These are phyloP conservation scores for Plenodomus tracheiphilus DNA, from an alignment of 2,329 filamentous ascomycete species.

Conservation along the genomic window DNA sequence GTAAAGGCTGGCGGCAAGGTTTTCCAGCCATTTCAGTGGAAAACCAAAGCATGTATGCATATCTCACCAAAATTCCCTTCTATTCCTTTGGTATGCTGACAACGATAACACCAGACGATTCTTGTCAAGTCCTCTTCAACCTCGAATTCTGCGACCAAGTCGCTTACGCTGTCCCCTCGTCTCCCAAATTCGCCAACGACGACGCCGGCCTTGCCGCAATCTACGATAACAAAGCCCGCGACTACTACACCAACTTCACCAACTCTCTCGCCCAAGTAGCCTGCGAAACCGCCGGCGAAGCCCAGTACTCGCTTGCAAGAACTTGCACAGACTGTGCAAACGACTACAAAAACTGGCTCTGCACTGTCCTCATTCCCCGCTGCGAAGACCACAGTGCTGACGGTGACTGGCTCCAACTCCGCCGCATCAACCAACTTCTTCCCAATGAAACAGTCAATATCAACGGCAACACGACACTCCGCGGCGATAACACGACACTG, in stretches of 20 bases:
- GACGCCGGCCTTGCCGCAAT: constrained; percentile 64
- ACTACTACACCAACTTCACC: constrained; percentile 75
- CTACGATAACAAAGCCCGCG: constrained; percentile 76
- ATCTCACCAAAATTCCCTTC: neutral
- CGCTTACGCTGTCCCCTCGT: constrained; percentile 88
- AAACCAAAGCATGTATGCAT: constrained; percentile 72
- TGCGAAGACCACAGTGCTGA: constrained; percentile 78
- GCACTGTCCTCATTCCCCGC: constrained; percentile 86
- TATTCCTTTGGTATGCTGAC: constrained; percentile 13
- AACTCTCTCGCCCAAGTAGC: constrained; percentile 82
- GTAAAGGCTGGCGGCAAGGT: constrained; percentile 76
- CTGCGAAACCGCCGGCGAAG: constrained; percentile 74
- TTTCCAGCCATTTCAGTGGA: constrained; percentile 72
- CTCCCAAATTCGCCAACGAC: constrained; percentile 65
- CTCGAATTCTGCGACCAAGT: constrained; percentile 87
- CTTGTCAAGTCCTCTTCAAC: constrained; percentile 84
- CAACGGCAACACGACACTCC: constrained; percentile 11
- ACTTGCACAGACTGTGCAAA: constrained; percentile 73
- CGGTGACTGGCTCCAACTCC: constrained; percentile 58
- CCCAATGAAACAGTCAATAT: constrained; percentile 63
- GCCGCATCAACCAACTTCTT: constrained; percentile 72
- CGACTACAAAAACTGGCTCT: constrained; percentile 95
- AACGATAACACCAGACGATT: constrained; percentile 62
- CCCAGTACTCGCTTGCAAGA: constrained; percentile 79
- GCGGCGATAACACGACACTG: constrained; percentile 10